Percentiles rank a stretch among this genome's conserved stretches.
phyloP scores from a whole-genome alignment of 208 protist genomes.

The Angomonas ambiguus region DNA sequence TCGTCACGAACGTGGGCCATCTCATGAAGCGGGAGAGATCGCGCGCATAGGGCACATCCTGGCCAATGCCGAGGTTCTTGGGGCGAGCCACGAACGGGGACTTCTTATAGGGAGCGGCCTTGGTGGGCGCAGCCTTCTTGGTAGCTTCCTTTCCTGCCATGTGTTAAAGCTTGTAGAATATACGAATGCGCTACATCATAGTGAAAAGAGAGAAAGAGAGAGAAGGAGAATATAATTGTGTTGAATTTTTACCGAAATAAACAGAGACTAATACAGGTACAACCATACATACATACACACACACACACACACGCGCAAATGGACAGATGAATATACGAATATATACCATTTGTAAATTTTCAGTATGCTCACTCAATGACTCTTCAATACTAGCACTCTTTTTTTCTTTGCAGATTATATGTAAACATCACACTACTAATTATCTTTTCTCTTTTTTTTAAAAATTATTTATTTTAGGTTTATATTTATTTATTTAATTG shows the following conservation, averaged over 20 bases:
- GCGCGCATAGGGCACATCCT: slow-evolving; percentile 90
- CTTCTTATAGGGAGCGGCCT: slow-evolving; percentile 80
- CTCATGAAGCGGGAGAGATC: slow-evolving; percentile 98
- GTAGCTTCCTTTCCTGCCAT: slow-evolving; percentile 89
- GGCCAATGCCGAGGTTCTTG: slow-evolving; percentile 92
- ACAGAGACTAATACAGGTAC: no score
- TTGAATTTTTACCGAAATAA: no score
- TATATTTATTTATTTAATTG: slow-evolving; percentile 7
- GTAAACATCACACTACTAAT: no score
- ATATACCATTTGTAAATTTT: no score
- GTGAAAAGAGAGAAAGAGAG: slow-evolving; percentile 1
- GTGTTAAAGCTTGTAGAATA: slow-evolving; percentile 11
- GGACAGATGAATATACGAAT: background rate
- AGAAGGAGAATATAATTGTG: slow-evolving; percentile 24
- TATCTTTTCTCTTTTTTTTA: slow-evolving; percentile 8
- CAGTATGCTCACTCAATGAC: no score
- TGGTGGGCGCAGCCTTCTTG: slow-evolving; percentile 56
- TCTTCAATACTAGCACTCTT: no score
- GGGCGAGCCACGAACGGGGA: slow-evolving; percentile 76
- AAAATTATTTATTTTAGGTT: background rate
- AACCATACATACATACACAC: slow-evolving; percentile 3
- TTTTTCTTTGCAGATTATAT: no score
- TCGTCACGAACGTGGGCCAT: slow-evolving; percentile 98
- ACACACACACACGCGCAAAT: slow-evolving; percentile 2
- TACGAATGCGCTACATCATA: slow-evolving; percentile 12